phyloP scores from a whole-genome alignment of 257 asterid species.

The Sherardia arvensis region DNA sequence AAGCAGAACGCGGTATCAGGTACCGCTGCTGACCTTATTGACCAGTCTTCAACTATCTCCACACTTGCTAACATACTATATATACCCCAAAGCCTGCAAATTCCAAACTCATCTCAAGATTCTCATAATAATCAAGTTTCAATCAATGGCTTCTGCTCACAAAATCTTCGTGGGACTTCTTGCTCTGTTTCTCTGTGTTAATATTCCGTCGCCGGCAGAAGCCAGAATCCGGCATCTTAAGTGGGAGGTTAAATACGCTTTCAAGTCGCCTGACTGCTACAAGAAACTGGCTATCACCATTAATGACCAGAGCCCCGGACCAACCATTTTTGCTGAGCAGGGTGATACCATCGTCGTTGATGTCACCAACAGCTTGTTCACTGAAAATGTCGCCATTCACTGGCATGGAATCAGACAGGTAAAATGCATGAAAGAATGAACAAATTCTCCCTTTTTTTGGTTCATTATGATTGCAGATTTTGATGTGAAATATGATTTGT shows the following conservation, averaged over 20 bases:
- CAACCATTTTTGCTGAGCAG: constrained; percentile 57
- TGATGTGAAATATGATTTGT: not conserved
- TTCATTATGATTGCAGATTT: not conserved
- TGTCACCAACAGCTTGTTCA: constrained; percentile 53
- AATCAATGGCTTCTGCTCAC: not conserved
- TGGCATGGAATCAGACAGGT: constrained; percentile 99
- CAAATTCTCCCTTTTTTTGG: not conserved
- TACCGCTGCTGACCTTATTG: not conserved
- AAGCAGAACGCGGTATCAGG: not conserved
- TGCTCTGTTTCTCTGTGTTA: constrained; percentile 5
- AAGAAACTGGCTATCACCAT: constrained; percentile 51
- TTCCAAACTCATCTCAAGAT: not conserved
- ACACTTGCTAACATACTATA: not conserved
- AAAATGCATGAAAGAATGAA: not conserved
- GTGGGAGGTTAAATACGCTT: constrained; percentile 83
- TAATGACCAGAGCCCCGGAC: constrained; percentile 84
- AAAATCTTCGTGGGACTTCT: not conserved
- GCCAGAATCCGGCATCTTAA: constrained; percentile 46
- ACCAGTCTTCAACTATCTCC: not conserved
- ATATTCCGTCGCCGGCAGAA: constrained; percentile 18
- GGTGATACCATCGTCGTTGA: constrained; percentile 84
- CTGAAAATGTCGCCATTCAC: constrained; percentile 79
- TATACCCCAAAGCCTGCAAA: not conserved
- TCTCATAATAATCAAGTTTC: not conserved
- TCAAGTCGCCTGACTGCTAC: constrained; percentile 82